Evolutionary conservation across 2,329 filamentous ascomycete species (phyloP), one percentile per base, ranked within the genome.

Genomic region (Aspergillus amoenus): DNA sequence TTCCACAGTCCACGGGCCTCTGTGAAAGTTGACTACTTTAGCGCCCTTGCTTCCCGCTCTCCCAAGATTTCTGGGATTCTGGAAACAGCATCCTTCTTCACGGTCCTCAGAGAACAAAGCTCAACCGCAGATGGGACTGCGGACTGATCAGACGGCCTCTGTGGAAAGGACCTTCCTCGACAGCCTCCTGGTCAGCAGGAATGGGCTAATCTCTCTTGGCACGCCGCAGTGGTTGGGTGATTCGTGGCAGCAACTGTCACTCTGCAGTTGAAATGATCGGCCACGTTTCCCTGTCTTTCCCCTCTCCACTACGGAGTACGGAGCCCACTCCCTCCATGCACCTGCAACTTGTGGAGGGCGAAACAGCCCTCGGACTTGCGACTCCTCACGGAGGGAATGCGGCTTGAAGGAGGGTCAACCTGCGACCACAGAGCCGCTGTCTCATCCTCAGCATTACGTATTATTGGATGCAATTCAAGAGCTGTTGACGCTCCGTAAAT

Each of bases 251-350:
- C 53, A 55, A 59, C 59, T 59, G 56, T 56, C 55, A 56, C 55
- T 60, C 42, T 62, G 57, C 60, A 56, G 57, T 41, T 41, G 46
- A 53, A 30, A 56, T 57, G 55, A 60, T 60, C 60, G 55, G 60
- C 55, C 60, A 61, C 60, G 60, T 57, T 57, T 56, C 55, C 52
- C 55, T 53, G 42, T 52, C 55, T 43, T 52, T 54, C 51, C 46
- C 42, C 58, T 52, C 51, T 43, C 34, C 45, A 39, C 27, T 30
- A 9, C 27, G 32, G 47, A 17, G 12, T 15, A 9, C 27, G 32
- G 47, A 17, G 12, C 15, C 46, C 40, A 42, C 47, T 44, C 34
- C 12, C 34, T 15, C 34, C 34, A 37, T 37, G 34, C 32, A 41
- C 21, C 51, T 47, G 34, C 34, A 54, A 13, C 17, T 40, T 49